These are phyloP conservation scores for Eucalyptus grandis DNA, from an alignment of 345 rosid genomes.

Conservation along the genomic window DNA sequence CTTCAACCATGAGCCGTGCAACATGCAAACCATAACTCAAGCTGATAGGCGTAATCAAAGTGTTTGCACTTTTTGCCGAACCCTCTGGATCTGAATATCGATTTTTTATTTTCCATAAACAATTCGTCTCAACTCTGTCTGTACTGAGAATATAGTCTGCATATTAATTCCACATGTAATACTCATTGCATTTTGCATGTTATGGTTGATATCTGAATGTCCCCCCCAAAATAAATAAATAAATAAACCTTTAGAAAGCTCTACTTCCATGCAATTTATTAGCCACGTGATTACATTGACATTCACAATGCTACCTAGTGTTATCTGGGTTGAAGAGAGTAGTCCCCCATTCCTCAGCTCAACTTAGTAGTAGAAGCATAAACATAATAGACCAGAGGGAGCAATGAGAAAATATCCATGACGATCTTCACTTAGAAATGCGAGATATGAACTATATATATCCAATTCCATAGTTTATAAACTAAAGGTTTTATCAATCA, in stretches of 20 bases:
- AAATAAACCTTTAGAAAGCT: neutral
- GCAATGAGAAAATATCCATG: neutral
- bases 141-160: no score
- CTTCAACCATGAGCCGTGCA: neutral
- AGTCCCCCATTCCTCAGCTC: neutral
- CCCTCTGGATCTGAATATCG: neutral
- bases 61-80: neutral
- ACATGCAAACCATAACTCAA: neutral
- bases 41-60: neutral
- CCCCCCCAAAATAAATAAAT: neutral
- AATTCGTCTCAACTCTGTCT: neutral
- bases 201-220: neutral
- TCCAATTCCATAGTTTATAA: neutral
- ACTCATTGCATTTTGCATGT: neutral
- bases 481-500: neutral
- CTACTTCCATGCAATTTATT: neutral
- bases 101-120: neutral
- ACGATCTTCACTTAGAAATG: neutral
- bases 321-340: neutral
- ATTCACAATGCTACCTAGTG: fast-evolving
- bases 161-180: neutral
- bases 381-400: neutral
- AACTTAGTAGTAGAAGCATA: neutral
- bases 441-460: neutral
- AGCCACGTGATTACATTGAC: neutral